Conservation (phyloP, 2,329 filamentous ascomycete genomes). For the Akanthomyces uredinophilus region DNA sequence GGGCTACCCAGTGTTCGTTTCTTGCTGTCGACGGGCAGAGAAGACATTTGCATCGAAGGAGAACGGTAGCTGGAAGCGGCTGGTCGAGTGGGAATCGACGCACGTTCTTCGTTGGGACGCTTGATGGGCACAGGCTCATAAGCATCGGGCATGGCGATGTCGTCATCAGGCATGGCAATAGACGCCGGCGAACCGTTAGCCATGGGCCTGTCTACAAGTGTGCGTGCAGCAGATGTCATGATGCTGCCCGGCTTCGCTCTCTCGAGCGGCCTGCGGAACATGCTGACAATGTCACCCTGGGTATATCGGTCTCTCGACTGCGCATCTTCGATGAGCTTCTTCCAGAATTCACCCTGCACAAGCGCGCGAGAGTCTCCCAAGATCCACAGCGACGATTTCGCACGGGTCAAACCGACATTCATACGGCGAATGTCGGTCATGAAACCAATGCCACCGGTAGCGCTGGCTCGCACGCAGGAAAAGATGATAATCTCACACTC, state of each 20-base stretch:
- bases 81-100: slow-evolving; percentile 10
- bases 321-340: slow-evolving; percentile 77
- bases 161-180: slow-evolving; percentile 3
- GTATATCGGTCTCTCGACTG: slow-evolving; percentile 71
- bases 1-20: slow-evolving; percentile 40
- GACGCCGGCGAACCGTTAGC: slow-evolving; percentile 10
- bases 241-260: slow-evolving; percentile 26
- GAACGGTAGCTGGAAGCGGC: slow-evolving; percentile 23
- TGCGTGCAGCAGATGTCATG: slow-evolving; percentile 16
- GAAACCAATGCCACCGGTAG: slow-evolving; percentile 96
- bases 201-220: slow-evolving; percentile 6
- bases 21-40: slow-evolving; percentile 27
- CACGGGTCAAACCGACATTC: slow-evolving; percentile 97
- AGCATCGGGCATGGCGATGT: slow-evolving; percentile 16
- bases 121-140: neutral
- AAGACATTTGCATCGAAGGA: slow-evolving; percentile 37
- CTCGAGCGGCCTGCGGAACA: slow-evolving; percentile 42
- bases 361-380: slow-evolving; percentile 87
- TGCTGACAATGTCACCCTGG: slow-evolving; percentile 50
- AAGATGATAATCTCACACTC: slow-evolving; percentile 99
- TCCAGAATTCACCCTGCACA: slow-evolving; percentile 86
- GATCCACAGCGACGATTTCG: slow-evolving; percentile 95
- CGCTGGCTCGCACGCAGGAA: slow-evolving; percentile 89
- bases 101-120: neutral
- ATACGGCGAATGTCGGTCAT: slow-evolving; percentile 97